phyloP scores from a whole-genome alignment of 495 filamentous ascomycete genomes.

The Xylaria venustula region DNA sequence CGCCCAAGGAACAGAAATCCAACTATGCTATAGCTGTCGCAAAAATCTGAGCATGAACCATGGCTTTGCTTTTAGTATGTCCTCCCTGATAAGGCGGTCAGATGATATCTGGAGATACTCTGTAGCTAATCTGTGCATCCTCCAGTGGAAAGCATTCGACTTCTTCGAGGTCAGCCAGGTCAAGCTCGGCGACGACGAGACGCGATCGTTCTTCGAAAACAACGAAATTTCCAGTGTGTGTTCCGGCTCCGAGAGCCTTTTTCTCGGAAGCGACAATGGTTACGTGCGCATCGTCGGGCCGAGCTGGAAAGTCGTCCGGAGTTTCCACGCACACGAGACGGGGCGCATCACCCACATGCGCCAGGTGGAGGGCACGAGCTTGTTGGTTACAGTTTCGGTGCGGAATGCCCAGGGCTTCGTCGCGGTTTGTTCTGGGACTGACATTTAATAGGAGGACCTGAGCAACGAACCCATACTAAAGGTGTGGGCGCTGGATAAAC shows the following conservation, averaged over 20 bases:
- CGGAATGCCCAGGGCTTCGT: neutral
- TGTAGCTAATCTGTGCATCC: slow-evolving; percentile 3
- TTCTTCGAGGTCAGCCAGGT: slow-evolving; percentile 95
- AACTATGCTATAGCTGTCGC: slow-evolving; percentile 21
- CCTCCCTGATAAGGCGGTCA: neutral
- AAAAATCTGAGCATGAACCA: slow-evolving; percentile 16
- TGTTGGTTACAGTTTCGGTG: slow-evolving; percentile 80
- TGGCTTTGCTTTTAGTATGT: slow-evolving; percentile 33
- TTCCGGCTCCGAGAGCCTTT: slow-evolving; percentile 86
- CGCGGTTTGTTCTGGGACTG: slow-evolving; percentile 3
- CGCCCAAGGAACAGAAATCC: slow-evolving; percentile 3
- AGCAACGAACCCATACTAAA: slow-evolving; percentile 85
- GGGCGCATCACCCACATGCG: slow-evolving; percentile 89
- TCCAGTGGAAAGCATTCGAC: slow-evolving; percentile 98
- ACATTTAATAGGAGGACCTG: slow-evolving; percentile 62
- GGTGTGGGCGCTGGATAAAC: slow-evolving; percentile 93
- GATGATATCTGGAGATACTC: neutral
- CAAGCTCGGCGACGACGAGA: slow-evolving; percentile 69
- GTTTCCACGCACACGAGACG: slow-evolving; percentile 79
- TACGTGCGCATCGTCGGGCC: slow-evolving; percentile 81
- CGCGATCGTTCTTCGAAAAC: slow-evolving; percentile 45
- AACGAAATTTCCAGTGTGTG: slow-evolving; percentile 60
- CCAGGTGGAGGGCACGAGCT: slow-evolving; percentile 82
- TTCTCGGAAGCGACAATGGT: slow-evolving; percentile 82
- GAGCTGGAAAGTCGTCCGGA: slow-evolving; percentile 80